Base-by-base conservation (phyloP, 2,329 filamentous ascomycete genomes). In the Colletotrichum kahawae region DNA sequence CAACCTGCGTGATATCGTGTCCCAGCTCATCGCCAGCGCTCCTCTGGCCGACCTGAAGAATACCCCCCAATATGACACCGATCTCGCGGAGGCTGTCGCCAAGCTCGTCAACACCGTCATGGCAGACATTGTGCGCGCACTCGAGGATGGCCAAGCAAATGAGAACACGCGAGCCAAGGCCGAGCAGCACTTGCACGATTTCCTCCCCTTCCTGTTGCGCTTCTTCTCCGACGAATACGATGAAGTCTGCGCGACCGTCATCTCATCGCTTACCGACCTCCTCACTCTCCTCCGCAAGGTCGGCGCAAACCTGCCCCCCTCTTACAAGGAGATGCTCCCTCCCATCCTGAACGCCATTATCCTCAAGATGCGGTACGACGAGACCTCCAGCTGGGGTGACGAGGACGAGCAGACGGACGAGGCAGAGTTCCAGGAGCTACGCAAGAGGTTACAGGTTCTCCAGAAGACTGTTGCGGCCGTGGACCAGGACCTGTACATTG, bases 211-310 rank as follows among this genome's bases (percentile, higher is more conserved):
- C 79, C 90, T 98, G 14, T 88, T 99, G 66, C 94, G 96, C 51
- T 98, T 98, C 88, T 98, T 99, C 85, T 94, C 95, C 29, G 97
- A 99, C 84, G 96, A 99, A 82, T 99, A 97, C 83, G 97, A 99
- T 84, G 97, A 99, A 86, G 93, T 99, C 79, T 98, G 97, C 88
- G 97, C 96, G 43, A 97, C 95, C 14, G 95, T 98, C 74, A 98
- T 99, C 76, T 95, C 96, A 27, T 96, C 95, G 48, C 91, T 98
- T 70, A 98, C 95, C 64, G 97, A 99, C 80, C 91, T 98, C 64
- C 90, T 99, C 76, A 95, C 95, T 33, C 96, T 98, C 83, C 90
- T 98, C 78, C 93, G 97, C 72, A 98, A 96, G 84, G 88, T 95
- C 48, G 90, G 57, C 63, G 43, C 43, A 51, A 88, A 92, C 24